Base-by-base conservation (phyloP, 1,139 yeast genomes). In the Saccharomyces hybrid region DNA sequence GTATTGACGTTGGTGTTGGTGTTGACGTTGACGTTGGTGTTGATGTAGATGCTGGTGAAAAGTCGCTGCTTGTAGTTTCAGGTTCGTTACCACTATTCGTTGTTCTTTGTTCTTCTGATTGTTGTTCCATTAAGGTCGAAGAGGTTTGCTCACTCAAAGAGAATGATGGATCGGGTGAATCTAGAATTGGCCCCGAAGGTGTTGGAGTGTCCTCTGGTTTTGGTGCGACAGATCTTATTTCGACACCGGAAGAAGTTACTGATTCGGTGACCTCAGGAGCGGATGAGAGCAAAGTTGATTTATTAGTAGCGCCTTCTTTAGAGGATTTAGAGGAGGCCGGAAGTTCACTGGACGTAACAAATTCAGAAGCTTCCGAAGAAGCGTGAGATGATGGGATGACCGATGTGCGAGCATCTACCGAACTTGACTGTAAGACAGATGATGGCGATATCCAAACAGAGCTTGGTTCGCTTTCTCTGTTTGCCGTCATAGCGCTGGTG, bases 401-500 rank as follows among this genome's bases (percentile, higher is more conserved):
- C 23, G 23, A 19, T 19, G 23, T 19, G 23, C 23, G 23, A 19
- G 23, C 23, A 19, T 19, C 23, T 19, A 19, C 23, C 23, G 23
- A 19, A 19, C 23, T 19, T 19, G 23, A 19, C 23, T 19, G 23
- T 19, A 19, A 19, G 23, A 19, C 23, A 19, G 23, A 19, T 32
- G 38, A 32, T 32, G 38, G 7, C 2, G 38, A 32, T 32, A 32
- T 13, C 38, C 38, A 32, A 32, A 32, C 38, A 32, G 38, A 32
- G 38, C 38, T 32, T 32, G n/a, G 14, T 32, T 32, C 19, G 14
- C 14, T 8, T n/a, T 13, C 38, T 32, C n/a, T 13, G 38, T 13
- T 13, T 32, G 38, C 8, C 8, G 6, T 32, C 38, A 32, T 32
- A 32, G 38, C 14, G 38, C 38, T 32, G 1, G 58, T 54, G 41